Base-by-base conservation (phyloP, 2,329 filamentous ascomycete genomes). In the Epichloe scottii region DNA sequence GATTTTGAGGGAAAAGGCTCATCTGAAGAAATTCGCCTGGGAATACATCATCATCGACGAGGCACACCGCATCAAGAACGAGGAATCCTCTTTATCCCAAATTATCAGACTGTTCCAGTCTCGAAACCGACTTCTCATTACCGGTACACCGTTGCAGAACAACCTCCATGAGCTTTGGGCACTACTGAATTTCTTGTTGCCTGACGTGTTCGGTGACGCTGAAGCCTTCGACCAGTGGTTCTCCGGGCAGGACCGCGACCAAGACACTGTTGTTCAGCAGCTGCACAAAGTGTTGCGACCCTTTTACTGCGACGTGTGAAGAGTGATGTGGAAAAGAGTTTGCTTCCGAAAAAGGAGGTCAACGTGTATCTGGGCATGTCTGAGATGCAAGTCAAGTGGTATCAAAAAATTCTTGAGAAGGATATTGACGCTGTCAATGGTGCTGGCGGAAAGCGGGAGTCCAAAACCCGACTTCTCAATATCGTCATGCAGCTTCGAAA, bases 41-140 rank as follows among this genome's bases (percentile, higher is more conserved):
- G 91, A 98, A 67, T 98, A 98, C 69, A 98, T 98, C 68, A 95
- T 98, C 59, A 95, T 98, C 57, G 93, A 98, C 62, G 93, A 98
- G 60, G 81, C 93, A 2, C 93, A 98, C 68, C 89, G 93, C 54
- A 98, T 98, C 78, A 98, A 98, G 75, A 98, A 98, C 68, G 93
- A 98, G 65, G 89, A 97, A 67, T 98, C 93, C 0, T 96, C 93
- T 0, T 76, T 98, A 3, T 90, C 93, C 3, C 91, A 97, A 63
- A 94, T 97, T 58, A 95, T 98, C 57, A 88, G 93, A 58, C 74
- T 96, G 49, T 98, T 98, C 75, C 88, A 90, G 69, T 98, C 93
- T 5, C 82, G 93, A 63, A 97, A 97, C 66, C 85, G 93, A 48
- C 77, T 98, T 34, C 77, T 98, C 54, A 98, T 98, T 56, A 98